Conservation (phyloP, 2,329 filamentous ascomycete genomes). For the Aspergillus ustus region DNA sequence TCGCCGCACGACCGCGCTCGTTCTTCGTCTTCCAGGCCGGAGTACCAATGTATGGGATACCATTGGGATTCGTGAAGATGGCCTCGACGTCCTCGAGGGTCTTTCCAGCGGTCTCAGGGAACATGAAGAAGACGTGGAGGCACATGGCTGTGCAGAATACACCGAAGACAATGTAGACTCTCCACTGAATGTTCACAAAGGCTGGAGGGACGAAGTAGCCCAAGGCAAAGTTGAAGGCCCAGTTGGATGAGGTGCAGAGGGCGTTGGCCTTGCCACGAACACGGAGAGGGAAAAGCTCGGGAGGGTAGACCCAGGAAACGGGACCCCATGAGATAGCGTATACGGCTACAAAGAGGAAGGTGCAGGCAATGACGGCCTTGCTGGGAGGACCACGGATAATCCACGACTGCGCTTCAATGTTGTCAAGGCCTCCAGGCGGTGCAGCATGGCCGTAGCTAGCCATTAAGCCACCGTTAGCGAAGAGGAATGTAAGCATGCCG, state of each 20-base stretch:
- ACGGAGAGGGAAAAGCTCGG: constrained; percentile 66
- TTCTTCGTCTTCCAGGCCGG: constrained; percentile 45
- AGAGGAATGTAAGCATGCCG: constrained; percentile 60
- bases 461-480: constrained; percentile 49
- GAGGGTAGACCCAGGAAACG: constrained; percentile 63
- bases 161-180: constrained; percentile 76
- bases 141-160: constrained; percentile 69
- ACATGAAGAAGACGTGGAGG: constrained; percentile 68
- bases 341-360: constrained; percentile 73
- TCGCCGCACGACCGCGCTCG: constrained; percentile 33
- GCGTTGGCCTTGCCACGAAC: constrained; percentile 68
- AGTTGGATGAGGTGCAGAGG: constrained; percentile 64
- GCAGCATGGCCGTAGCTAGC: constrained; percentile 41
- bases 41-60: constrained; percentile 42
- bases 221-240: constrained; percentile 63
- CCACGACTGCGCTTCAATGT: constrained; percentile 44
- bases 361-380: constrained; percentile 71
- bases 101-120: constrained; percentile 72
- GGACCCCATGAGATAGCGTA: constrained; percentile 70
- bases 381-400: constrained; percentile 51
- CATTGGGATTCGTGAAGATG: constrained; percentile 60
- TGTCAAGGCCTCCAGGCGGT: constrained; percentile 47
- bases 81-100: constrained; percentile 78
- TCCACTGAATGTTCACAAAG: constrained; percentile 60
- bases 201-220: constrained; percentile 62